Base-by-base conservation (phyloP, 2,329 filamentous ascomycete genomes). In the Diaporthe sp. region DNA sequence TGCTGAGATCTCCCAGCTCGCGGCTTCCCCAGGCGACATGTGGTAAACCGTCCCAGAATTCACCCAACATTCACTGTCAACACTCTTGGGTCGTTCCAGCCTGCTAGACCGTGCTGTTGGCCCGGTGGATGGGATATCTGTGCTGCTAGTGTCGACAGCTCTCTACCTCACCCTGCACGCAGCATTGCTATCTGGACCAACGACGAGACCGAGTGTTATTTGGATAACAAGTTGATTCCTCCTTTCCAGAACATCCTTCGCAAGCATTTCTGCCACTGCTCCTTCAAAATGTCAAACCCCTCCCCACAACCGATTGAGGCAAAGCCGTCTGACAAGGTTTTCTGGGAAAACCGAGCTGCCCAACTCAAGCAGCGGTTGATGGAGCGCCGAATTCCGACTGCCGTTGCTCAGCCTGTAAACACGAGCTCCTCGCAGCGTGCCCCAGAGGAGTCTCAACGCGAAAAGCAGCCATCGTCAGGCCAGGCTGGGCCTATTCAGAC, bases 231-330 rank as follows among this genome's bases (percentile, higher is more conserved):
- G 1, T 32, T 6, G 25, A 32, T 32, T n/a, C 5, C 17, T 30
- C 7, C 22, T 32, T 15, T 5, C 27, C 42, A 65, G 27, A n/a
- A n/a, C 3, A 65, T 47, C 13, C 8, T 32, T 39, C 27, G n/a
- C 44, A 27, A 27, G 25, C 12, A 27, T 1, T n/a, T 35, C 39
- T 25, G 4, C 2, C 7, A 56, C 10, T 0, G 87, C 12, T n/a
- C 30, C 12, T 37, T 5, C 12, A 63, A 13, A 17, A 63, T 71
- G 56, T 25, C 56, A 17, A 39, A 8, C 44, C 15, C 44, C 15
- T 30, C 22, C 5, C 42, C 27, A 19, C 39, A 59, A n/a, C 13
- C 42, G 7, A 59, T 1, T 12, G 35, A 50, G 30, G 27, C 27
- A n/a, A 50, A 35, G 42, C 37, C n/a, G 12, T 25, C 51, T n/a